Base-by-base conservation (phyloP, 257 asterid genomes). In the Fraxinus anomala region DNA sequence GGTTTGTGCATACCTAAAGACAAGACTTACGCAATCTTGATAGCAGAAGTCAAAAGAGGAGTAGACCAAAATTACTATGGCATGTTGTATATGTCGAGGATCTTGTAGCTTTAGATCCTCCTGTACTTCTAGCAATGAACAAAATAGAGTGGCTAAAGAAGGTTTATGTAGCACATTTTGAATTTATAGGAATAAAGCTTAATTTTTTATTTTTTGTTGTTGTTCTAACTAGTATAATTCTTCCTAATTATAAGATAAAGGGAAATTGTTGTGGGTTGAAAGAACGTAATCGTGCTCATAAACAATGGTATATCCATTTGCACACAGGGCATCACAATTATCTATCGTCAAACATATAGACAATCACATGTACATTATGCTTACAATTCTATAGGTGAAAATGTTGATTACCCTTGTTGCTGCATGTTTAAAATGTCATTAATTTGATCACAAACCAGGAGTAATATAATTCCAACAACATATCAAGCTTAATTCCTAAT, bases 291-390 rank as follows among this genome's bases (percentile, higher is more conserved):
- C 8, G 28, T 54, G 65, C 65, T 19, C 21, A 5, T 16, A 54
- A 54, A 54, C 65, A 54, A 65, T 70, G 67, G 30, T 7, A 63
- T 72, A 4, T 5, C 65, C 75, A 73, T 59, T 13, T 26, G 70
- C 13, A 67, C 37, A 47, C 44, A 61, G 42, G 71, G 30, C 68
- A 70, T 44, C 70, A 3, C 31, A 47, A 28, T 74, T 33, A 39
- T 73, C 69, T 13, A 17, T 72, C 67, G 23, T 66, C 77, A 36
- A 66, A 1, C 69, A 10, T 19, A 10, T 19, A 44, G 76, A 76
- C 66, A 36, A 73, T 1, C 56, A 61, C 76, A 51, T 34, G 54
- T 34, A 49, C 31, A 59, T 0, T 49, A 33, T 37, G 79, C 49
- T 76, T 42, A 47, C 34, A 70, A 42, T 42, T 10, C 56, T 13